These are phyloP conservation scores for Podaxis pistillaris DNA, from an alignment of 768 basidiomycete genomes.

Conservation along the genomic window DNA sequence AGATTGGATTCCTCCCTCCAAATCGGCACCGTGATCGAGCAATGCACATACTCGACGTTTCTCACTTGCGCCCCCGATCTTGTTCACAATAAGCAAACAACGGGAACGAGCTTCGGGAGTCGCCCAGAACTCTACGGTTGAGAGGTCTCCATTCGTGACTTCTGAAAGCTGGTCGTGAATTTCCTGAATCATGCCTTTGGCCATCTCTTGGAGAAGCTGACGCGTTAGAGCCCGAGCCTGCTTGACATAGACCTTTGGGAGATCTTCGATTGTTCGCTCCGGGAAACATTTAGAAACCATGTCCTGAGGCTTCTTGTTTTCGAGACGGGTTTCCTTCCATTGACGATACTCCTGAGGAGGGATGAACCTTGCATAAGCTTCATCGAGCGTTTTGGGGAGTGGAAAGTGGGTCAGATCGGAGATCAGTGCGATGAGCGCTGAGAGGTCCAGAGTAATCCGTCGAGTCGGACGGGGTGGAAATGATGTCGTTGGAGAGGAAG, in stretches of 20 bases:
- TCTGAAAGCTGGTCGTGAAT: conserved; percentile 46
- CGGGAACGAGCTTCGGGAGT: conserved; percentile 74
- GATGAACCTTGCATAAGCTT: conserved; percentile 63
- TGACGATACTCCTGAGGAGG: conserved; percentile 55
- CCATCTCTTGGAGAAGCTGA: conserved; percentile 78
- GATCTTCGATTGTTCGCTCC: conserved; percentile 29
- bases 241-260: conserved; percentile 41
- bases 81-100: conserved; percentile 72
- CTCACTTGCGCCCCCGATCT: conserved; percentile 76
- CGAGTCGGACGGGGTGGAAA: conserved; percentile 42
- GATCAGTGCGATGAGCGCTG: conserved; percentile 78
- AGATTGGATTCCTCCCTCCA: conserved; percentile 4
- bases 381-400: conserved; percentile 54
- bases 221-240: conserved; percentile 69
- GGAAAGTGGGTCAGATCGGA: conserved; percentile 79
- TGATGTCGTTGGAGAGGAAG: conserved; percentile 14
- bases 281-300: conserved; percentile 14
- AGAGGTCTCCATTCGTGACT: conserved; percentile 4
- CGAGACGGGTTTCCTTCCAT: conserved; percentile 49
- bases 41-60: conserved; percentile 61
- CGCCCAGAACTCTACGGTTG: conserved; percentile 69
- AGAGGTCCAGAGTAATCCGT: conserved; percentile 79
- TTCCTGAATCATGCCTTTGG: conserved; percentile 57
- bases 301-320: conserved; percentile 8
- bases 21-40: conserved; percentile 33